phyloP scores from a whole-genome alignment of 169 alveolate genomes.

The Neospora caninum region DNA sequence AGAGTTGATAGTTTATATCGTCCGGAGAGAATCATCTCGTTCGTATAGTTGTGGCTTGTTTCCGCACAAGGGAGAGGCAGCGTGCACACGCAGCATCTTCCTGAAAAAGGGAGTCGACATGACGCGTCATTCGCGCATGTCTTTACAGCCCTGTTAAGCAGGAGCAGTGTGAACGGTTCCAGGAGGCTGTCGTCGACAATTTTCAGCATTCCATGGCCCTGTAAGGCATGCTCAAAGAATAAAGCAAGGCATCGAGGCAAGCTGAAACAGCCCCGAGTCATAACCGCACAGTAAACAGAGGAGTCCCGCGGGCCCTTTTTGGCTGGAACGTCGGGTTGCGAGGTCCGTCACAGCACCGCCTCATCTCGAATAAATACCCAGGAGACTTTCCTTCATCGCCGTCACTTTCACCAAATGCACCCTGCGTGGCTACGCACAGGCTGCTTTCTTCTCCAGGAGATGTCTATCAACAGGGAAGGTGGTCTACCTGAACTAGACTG shows the following conservation, averaged over 20 bases:
- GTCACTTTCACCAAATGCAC: too few relatives aligned
- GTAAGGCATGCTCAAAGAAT: not conserved
- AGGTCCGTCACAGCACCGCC: too few relatives aligned
- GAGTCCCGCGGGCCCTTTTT: too few relatives aligned
- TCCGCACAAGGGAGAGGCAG: constrained; percentile 14
- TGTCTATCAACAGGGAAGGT: not conserved
- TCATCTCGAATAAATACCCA: too few relatives aligned
- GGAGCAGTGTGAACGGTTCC: not conserved
- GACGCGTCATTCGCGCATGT: not conserved
- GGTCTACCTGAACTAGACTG: not conserved
- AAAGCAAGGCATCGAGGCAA: too few relatives aligned
- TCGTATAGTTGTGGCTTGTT: not conserved
- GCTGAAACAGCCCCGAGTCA: too few relatives aligned
- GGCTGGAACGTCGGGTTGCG: too few relatives aligned
- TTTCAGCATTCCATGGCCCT: not conserved
- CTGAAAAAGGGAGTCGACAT: not conserved
- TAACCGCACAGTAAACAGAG: too few relatives aligned
- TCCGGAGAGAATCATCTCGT: not conserved
- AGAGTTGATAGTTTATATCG: not conserved
- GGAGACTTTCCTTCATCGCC: too few relatives aligned
- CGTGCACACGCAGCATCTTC: constrained; percentile 18
- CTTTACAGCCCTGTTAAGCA: not conserved
- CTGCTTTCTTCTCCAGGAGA: too few relatives aligned
- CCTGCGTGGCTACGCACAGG: too few relatives aligned
- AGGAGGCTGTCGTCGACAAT: not conserved